Evolutionary conservation across 2,329 filamentous ascomycete species (phyloP).

Genomic region (Talaromyces sp.): DNA sequence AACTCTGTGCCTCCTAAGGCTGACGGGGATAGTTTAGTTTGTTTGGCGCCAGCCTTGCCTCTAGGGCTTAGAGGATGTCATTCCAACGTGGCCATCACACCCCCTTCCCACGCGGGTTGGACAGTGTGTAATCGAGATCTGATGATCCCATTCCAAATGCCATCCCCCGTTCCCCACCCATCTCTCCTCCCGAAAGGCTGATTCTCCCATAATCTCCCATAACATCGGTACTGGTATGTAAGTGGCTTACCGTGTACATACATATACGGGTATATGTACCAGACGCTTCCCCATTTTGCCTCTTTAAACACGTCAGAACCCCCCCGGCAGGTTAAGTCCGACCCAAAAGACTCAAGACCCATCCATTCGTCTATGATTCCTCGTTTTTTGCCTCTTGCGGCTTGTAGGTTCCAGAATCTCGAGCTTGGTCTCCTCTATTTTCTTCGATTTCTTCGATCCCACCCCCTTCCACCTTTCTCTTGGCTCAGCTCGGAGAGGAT

Average conservation of each 20-base stretch:
- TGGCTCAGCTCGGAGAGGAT: conserved; percentile 18
- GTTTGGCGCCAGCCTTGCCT: conserved; percentile 10
- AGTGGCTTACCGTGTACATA: conserved; percentile 12
- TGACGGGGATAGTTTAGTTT: conserved; percentile 4
- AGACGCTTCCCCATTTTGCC: conserved; percentile 10
- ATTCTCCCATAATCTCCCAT: background rate
- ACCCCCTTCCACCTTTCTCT: conserved; percentile 10
- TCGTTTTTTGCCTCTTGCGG: conserved; percentile 13
- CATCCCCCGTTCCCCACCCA: background rate
- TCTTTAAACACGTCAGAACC: conserved; percentile 18
- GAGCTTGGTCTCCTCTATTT: conserved; percentile 1
- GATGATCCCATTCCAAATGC: background rate
- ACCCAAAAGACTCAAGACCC: conserved; percentile 9
- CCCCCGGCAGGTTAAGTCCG: conserved; percentile 16
- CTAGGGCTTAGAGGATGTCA: background rate
- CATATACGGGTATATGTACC: conserved; percentile 12
- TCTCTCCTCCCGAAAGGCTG: background rate
- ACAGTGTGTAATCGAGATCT: conserved; percentile 4
- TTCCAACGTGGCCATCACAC: background rate
- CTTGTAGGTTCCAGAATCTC: conserved; percentile 16
- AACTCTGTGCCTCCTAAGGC: background rate
- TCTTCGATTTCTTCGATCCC: background rate
- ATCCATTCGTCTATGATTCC: conserved; percentile 15
- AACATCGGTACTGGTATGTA: conserved; percentile 17
- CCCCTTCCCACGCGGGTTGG: background rate